Evolutionary conservation across 2,329 filamentous ascomycete genomes (phyloP).

Genomic region (Neonectria coccinea): DNA sequence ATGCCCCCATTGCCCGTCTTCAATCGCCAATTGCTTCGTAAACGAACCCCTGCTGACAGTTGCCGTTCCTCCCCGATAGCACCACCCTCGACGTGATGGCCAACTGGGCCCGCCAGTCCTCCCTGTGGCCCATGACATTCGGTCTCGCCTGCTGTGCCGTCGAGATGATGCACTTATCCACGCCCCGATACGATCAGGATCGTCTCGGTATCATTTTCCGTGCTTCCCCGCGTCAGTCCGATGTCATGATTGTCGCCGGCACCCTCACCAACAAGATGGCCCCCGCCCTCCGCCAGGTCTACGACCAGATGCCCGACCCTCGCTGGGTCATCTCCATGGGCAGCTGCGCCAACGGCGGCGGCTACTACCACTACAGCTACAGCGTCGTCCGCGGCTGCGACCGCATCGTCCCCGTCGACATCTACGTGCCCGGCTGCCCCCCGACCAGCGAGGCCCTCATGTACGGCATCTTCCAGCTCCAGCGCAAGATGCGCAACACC

Average conservation of each 20-base stretch:
- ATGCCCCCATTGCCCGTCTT: background rate
- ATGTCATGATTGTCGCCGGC: conserved; percentile 94
- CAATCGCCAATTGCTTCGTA: conserved; percentile 1
- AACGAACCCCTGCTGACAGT: conserved; percentile 20
- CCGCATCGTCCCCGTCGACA: conserved; percentile 81
- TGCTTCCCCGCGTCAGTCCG: conserved; percentile 86
- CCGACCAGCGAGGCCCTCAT: conserved; percentile 72
- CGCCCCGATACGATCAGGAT: conserved; percentile 90
- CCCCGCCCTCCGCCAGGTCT: conserved; percentile 87
- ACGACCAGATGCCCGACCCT: conserved; percentile 95
- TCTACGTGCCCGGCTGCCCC: conserved; percentile 82
- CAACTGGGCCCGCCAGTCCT: conserved; percentile 88
- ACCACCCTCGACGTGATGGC: conserved; percentile 82
- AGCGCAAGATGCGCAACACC: conserved; percentile 78
- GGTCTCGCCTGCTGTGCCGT: conserved; percentile 89
- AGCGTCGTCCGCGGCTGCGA: conserved; percentile 81
- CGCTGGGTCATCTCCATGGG: conserved; percentile 89
- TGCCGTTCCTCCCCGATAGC: conserved; percentile 54
- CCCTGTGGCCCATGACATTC: conserved; percentile 90
- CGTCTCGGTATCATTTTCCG: conserved; percentile 91
- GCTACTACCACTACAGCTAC: conserved; percentile 91
- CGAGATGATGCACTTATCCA: conserved; percentile 94
- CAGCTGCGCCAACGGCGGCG: conserved; percentile 85
- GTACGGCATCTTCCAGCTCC: conserved; percentile 79
- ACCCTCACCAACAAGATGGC: conserved; percentile 98